Evolutionary conservation across 2,329 filamentous ascomycete species (phyloP).

Genomic region (Aspergillus hortae): DNA sequence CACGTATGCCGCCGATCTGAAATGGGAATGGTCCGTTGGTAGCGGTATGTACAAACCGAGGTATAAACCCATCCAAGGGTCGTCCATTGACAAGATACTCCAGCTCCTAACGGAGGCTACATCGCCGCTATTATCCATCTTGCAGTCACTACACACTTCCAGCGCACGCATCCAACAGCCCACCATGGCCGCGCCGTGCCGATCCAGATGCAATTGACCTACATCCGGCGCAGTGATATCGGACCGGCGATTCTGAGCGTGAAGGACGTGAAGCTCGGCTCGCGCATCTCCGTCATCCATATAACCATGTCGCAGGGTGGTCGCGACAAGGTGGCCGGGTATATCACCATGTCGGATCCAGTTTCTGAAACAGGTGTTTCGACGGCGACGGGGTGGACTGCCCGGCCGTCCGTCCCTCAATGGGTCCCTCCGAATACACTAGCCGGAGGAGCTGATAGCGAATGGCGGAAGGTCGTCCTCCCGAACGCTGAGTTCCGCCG

Average conservation of each 20-base stretch:
- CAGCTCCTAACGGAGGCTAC: constrained; percentile 4
- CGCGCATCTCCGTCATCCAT: neutral
- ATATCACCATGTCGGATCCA: neutral
- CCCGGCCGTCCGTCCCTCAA: neutral
- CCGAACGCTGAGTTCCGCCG: neutral
- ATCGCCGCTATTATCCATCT: constrained; percentile 3
- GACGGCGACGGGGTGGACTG: neutral
- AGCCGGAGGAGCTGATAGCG: neutral
- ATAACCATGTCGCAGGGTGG: constrained; percentile 1
- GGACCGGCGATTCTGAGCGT: neutral
- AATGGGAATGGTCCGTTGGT: constrained; percentile 2
- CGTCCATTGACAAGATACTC: neutral
- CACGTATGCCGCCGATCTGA: constrained; percentile 1
- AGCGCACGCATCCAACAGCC: neutral
- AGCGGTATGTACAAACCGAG: neutral
- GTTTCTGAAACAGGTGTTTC: neutral
- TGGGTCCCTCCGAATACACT: neutral
- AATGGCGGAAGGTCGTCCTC: neutral
- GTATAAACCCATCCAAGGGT: neutral
- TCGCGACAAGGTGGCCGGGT: neutral
- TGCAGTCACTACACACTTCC: neutral
- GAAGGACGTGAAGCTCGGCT: constrained; percentile 1
- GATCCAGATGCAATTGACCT: constrained; percentile 1
- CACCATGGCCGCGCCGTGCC: neutral
- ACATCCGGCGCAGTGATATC: constrained; percentile 1